Base-by-base conservation (phyloP, 148 eudicot genomes). In the Pharnaceum exiguum region DNA sequence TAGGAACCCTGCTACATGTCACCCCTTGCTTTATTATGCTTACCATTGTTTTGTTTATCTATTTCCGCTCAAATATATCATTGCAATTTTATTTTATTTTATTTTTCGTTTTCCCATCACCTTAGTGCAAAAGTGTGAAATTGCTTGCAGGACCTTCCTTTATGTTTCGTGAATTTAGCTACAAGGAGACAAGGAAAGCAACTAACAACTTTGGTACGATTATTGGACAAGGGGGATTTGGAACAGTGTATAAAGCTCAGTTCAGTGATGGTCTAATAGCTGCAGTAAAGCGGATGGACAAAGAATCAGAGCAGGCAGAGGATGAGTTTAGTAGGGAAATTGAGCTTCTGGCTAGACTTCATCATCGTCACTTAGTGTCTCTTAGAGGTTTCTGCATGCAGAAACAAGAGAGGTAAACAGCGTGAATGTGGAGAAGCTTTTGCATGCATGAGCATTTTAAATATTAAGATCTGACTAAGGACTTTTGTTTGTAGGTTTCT, bases 361-460 rank as follows among this genome's bases (percentile, higher is more conserved):
- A 93, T 70, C 99, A 93, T 73, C 96, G 99, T 29, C 99, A 93
- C 80, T 96, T 93, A 56, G 96, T 89, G 54, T 67, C 95, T 76
- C 82, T 94, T 23, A 78, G 75, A 78, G 96, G 99, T 43, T 94
- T 85, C 64, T 93, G 98, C 72, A 66, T 85, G 57, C 71, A 75
- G 51, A 93, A 74, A 57, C 82, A 65, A 37, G 82, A 83, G 70
- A 93, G 96, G 99, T 93, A 62, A 39, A 65, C 29, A 30, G 15
- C 9, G 22, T 48, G 10, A 39, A 29, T 35, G 5, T 25, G 10
- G 10, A 37, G 28, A n/a, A 24, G 46, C 11, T 49, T 56, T 10
- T 55, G 16, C 45, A 24, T 18, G 44, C 39, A 46, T 27, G 13
- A 9, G 16, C 21, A 36, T 10, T 54, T 18, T 26, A n/a, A 22